phyloP scores from a whole-genome alignment of 202 grass and related monocot genomes.

The Cymbopogon flexuosus region DNA sequence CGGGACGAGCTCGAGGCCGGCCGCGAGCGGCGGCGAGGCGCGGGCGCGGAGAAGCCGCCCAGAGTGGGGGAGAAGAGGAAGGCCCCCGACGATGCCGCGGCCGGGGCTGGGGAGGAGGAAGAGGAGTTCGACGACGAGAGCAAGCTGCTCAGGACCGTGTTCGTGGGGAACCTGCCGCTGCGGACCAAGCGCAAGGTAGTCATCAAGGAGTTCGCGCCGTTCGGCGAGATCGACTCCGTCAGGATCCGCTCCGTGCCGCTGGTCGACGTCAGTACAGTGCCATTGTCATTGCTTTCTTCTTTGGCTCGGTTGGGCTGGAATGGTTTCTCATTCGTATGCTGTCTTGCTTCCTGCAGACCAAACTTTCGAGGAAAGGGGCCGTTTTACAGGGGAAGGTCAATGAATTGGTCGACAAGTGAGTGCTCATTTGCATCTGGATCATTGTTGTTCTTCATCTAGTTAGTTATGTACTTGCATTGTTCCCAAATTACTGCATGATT shows the following conservation, averaged over 20 bases:
- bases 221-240: conserved; percentile 75
- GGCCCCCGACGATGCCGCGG: conserved; percentile 40
- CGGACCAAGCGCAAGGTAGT: conserved; percentile 64
- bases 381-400: conserved; percentile 71
- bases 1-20: conserved; percentile 43
- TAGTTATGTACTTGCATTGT: background rate
- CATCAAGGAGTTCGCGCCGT: conserved; percentile 59
- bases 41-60: conserved; percentile 8
- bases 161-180: conserved; percentile 90
- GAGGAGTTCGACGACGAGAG: conserved; percentile 73
- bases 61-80: conserved; percentile 68
- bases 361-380: conserved; percentile 70
- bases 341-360: conserved; percentile 57
- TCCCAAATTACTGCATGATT: background rate
- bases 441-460: background rate
- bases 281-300: background rate
- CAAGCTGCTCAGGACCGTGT: conserved; percentile 82
- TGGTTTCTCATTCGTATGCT: background rate
- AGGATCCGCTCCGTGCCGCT: conserved; percentile 89
- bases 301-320: background rate
- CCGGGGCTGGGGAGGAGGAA: conserved; percentile 20
- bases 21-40: conserved; percentile 29
- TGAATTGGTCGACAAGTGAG: conserved; percentile 61
- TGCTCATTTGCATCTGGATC: background rate
- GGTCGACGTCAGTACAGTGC: conserved; percentile 52